A percentile compares a stretch with the other conserved stretches of the same genome.
phyloP scores from a whole-genome alignment of 768 basidiomycete species.

The Polyporus arcularius region DNA sequence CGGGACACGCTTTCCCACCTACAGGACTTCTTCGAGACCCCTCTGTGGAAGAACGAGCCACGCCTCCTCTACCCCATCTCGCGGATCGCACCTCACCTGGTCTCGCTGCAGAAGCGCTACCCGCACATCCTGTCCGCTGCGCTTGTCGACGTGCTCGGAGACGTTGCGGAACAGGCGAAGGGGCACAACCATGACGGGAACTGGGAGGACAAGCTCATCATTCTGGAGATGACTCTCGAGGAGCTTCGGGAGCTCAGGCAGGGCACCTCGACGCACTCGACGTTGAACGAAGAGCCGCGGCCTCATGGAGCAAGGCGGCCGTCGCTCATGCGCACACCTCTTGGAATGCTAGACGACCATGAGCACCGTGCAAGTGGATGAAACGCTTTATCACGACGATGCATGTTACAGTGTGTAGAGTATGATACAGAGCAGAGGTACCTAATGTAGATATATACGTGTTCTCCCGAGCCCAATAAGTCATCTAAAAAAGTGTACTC shows the following conservation, averaged over 20 bases:
- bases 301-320: neutral
- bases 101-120: constrained; percentile 7
- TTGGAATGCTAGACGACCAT: neutral
- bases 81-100: constrained; percentile 16
- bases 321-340: neutral
- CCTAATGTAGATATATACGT: neutral
- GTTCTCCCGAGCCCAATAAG: neutral
- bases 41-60: constrained; percentile 9
- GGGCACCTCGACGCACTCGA: neutral
- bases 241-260: constrained; percentile 5
- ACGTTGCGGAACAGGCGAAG: constrained; percentile 7
- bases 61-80: constrained; percentile 13
- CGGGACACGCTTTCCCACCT: constrained; percentile 9
- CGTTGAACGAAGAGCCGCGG: neutral
- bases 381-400: neutral
- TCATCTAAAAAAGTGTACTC: neutral
- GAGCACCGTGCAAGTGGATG: neutral
- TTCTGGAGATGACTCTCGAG: constrained; percentile 2
- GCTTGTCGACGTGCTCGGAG: constrained; percentile 11
- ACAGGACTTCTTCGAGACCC: constrained; percentile 10
- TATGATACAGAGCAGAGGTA: neutral
- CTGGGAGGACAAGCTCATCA: constrained; percentile 19
- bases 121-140: constrained; percentile 4
- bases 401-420: neutral
- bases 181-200: constrained; percentile 6